Percentiles rank a stretch among this genome's conserved stretches.
Conservation (phyloP, 192 early-diverging fungal species). For the Backusella luteola region DNA sequence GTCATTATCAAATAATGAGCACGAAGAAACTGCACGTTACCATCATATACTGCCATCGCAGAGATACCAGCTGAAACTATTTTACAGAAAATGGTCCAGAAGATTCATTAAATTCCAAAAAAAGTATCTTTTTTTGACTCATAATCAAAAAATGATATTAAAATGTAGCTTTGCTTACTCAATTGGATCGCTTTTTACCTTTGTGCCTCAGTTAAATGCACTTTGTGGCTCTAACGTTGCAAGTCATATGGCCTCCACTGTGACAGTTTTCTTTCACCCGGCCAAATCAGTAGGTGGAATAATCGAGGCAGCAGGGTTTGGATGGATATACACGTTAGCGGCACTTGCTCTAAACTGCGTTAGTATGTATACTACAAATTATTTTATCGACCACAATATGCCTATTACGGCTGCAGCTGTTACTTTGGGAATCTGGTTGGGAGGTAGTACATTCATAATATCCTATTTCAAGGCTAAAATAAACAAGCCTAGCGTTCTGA, state of each 20-base stretch:
- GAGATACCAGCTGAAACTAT: not conserved
- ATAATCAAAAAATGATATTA: constrained; percentile 35
- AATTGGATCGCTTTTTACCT: constrained; percentile 63
- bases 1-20: not conserved
- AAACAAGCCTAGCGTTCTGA: constrained; percentile 44
- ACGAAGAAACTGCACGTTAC: not conserved
- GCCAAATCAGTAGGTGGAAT: constrained; percentile 64
- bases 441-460: constrained; percentile 47
- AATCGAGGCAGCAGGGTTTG: constrained; percentile 44
- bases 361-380: constrained; percentile 42
- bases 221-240: constrained; percentile 51
- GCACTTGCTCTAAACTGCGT: constrained; percentile 35
- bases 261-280: constrained; percentile 70
- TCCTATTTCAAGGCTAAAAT: constrained; percentile 46
- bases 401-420: constrained; percentile 35
- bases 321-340: constrained; percentile 29
- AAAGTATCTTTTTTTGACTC: not conserved
- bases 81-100: not conserved
- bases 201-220: constrained; percentile 51
- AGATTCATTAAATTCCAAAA: not conserved
- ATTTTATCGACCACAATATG: constrained; percentile 36
- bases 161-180: constrained; percentile 65
- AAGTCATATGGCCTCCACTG: constrained; percentile 65
- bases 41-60: not conserved
- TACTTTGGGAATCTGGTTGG: constrained; percentile 44